Evolutionary conservation across 2,329 filamentous ascomycete genomes (phyloP), one percentile per base, ranked within the genome.

Genomic region (Colletotrichum limetticola): DNA sequence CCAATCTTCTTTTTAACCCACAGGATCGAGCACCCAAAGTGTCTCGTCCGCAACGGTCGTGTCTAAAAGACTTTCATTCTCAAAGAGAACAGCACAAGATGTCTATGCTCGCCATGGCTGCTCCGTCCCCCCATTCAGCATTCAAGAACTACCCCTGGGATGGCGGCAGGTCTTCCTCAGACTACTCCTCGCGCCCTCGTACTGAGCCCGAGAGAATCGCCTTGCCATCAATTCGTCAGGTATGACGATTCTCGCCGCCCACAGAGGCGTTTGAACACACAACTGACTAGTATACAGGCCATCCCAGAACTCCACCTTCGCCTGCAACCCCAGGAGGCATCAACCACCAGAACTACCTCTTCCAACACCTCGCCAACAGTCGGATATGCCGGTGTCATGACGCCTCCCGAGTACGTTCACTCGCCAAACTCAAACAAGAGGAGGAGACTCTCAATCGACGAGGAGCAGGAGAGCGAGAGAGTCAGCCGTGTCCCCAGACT

Each of bases 211-310:
- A 84, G 73, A 79, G 80, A 71, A 78, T 87, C 35, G 83, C 83
- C 46, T 81, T 90, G 26, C 88, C 88, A 24, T 86, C 88, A 1
- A 88, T 90, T 62, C 83, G 86, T 75, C 85, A 88, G 85, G 87
- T 89, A 85, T 70, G 66, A 28, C n/a, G 26, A n/a, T 26, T 22
- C 37, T 9, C 4, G 9, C 16, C 37, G 24, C 28, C 28, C 42
- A 22, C 6, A 49, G 19, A 4, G 32, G 37, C 11, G 3, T 8
- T 32, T 16, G 71, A 80, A 68, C 30, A 46, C 14, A 1, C 12
- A 12, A 22, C 32, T 71, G 22, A 74, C 60, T 35, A 19, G 2
- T 4, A 16, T 19, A 1, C 74, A 87, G 86, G 80, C 82, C 58
- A 83, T 89, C 66, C 86, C 87, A 22, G 86, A 88, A 60, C 78